These are phyloP conservation scores for Talaromyces nanjingensis DNA, from an alignment of 495 filamentous ascomycete species.

Conservation along the genomic window DNA sequence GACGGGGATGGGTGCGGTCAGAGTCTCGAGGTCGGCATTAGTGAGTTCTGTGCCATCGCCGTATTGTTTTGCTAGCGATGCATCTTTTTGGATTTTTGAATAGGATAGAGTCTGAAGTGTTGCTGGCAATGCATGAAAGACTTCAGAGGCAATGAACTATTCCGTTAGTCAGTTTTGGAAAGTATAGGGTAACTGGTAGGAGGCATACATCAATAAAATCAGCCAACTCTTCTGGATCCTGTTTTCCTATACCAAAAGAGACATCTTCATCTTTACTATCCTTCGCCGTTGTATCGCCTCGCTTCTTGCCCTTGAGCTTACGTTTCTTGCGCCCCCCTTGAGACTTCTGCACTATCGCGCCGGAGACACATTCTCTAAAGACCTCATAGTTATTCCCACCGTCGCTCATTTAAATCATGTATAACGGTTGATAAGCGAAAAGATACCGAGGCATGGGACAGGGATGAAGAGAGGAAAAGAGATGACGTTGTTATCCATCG, in stretches of 20 bases:
- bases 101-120: slow-evolving; percentile 56
- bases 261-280: slow-evolving; percentile 12
- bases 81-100: slow-evolving; percentile 41
- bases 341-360: slow-evolving; percentile 49
- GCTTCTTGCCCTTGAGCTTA: slow-evolving; percentile 22
- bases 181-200: background rate
- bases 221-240: slow-evolving; percentile 58
- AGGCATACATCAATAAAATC: slow-evolving; percentile 61
- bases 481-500: slow-evolving; percentile 2
- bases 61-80: slow-evolving; percentile 42
- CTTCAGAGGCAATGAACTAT: slow-evolving; percentile 64
- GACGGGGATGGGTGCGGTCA: slow-evolving; percentile 41
- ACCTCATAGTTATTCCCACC: slow-evolving; percentile 53
- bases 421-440: background rate
- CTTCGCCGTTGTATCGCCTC: slow-evolving; percentile 30
- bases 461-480: background rate
- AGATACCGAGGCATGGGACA: background rate
- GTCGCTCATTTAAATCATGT: slow-evolving; percentile 16
- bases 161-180: slow-evolving; percentile 1
- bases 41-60: slow-evolving; percentile 42
- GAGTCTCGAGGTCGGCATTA: slow-evolving; percentile 28
- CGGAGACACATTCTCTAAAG: slow-evolving; percentile 63
- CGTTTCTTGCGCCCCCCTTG: slow-evolving; percentile 33
- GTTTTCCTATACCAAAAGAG: slow-evolving; percentile 14
- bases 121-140: slow-evolving; percentile 56